Percentiles rank a stretch among this genome's conserved stretches.
Conservation (phyloP, 1,284 basidiomycete genomes). For the Cystobasidiaceae sp. region DNA sequence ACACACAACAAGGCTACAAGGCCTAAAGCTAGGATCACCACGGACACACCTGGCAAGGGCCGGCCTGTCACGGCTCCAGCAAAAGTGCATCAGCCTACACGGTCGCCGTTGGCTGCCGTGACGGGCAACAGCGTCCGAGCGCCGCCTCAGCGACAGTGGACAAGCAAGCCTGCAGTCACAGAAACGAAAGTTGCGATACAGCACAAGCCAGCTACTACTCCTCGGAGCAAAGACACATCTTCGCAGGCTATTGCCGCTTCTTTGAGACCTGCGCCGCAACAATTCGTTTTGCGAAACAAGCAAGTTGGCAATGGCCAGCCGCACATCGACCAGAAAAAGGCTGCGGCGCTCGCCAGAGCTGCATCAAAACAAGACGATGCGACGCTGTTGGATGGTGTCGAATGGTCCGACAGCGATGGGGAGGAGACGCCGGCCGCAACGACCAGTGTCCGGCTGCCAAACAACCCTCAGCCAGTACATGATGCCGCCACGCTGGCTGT, state of each 20-base stretch:
- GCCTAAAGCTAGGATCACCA: not conserved
- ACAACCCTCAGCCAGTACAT: too few relatives aligned
- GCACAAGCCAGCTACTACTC: not conserved
- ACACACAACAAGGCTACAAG: not conserved
- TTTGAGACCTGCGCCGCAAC: not conserved
- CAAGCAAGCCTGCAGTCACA: not conserved
- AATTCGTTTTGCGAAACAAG: not conserved
- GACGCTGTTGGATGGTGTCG: conserved; percentile 31
- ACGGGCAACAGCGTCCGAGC: too few relatives aligned
- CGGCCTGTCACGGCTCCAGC: too few relatives aligned
- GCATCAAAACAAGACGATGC: not conserved
- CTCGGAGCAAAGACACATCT: not conserved
- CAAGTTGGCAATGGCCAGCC: not conserved
- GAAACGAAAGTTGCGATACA: too few relatives aligned
- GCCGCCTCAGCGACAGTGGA: not conserved
- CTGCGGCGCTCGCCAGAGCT: not conserved
- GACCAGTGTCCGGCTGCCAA: not conserved
- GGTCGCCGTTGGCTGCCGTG: too few relatives aligned
- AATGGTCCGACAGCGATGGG: conserved; percentile 34
- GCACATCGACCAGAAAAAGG: not conserved
- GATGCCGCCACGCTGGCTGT: not conserved
- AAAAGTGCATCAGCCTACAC: too few relatives aligned
- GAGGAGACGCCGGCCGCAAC: not conserved
- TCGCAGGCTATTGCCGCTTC: not conserved
- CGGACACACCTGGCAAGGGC: not conserved